phyloP scores from a whole-genome alignment of 345 rosid species.

The Aquilaria yunnanensis region DNA sequence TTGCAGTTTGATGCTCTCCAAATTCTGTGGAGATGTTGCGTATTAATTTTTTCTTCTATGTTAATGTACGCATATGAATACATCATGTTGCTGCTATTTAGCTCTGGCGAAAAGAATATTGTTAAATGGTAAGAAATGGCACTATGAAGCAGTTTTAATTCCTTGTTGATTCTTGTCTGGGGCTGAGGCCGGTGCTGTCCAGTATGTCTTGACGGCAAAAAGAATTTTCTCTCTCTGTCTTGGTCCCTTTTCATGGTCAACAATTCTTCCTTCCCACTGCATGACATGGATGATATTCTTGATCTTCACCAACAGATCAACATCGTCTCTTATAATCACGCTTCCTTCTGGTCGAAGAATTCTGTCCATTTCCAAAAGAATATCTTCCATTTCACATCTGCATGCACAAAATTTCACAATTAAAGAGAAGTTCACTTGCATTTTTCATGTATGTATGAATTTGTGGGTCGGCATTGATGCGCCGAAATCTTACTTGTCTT shows the following conservation, averaged over 20 bases:
- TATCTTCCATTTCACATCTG: slow-evolving; percentile 74
- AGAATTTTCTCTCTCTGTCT: slow-evolving; percentile 70
- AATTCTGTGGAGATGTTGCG: too few species aligned
- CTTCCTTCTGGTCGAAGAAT: slow-evolving; percentile 81
- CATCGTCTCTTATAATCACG: slow-evolving; percentile 82
- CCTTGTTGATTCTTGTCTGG: slow-evolving; percentile 4
- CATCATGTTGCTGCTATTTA: too few species aligned
- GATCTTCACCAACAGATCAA: slow-evolving; percentile 55
- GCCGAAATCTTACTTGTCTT: slow-evolving; percentile 28
- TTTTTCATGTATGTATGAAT: background rate
- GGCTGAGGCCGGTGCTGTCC: slow-evolving; percentile 45
- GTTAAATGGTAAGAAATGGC: too few species aligned
- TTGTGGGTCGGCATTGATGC: too few species aligned
- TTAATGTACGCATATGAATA: too few species aligned
- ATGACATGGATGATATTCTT: slow-evolving; percentile 52
- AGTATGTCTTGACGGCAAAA: slow-evolving; percentile 68
- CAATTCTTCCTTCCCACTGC: slow-evolving; percentile 77
- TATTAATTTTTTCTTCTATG: too few species aligned
- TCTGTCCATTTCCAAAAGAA: slow-evolving; percentile 87
- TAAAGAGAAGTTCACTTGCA: too few species aligned
- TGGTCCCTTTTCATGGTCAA: slow-evolving; percentile 77
- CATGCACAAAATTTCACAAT: too few species aligned
- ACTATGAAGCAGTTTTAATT: slow-evolving; percentile 5
- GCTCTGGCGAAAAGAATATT: too few species aligned
- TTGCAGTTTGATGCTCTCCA: too few species aligned